Base-by-base conservation (phyloP, 805 yeast species). In the Starmerella bombicola region DNA sequence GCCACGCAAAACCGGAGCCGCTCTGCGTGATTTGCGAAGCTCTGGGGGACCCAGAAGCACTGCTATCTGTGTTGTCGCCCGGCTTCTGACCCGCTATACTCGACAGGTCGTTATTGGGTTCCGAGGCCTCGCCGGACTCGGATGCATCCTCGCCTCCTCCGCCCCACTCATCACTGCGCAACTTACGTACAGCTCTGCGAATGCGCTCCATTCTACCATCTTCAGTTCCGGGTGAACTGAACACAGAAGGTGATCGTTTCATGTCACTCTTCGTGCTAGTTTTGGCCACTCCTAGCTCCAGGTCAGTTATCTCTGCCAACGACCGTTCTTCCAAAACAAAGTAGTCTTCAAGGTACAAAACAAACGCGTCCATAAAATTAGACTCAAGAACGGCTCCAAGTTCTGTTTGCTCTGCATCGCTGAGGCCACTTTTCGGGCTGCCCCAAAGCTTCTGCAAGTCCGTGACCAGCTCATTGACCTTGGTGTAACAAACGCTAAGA, bases 311-410 rank as follows among this genome's bases (percentile, higher is more conserved):
- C 31, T 71, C 58, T 4, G 20, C 4, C 23, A 47, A 33, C 2
- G 43, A 37, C 37, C 15, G 21, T 23, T 68, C 72, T 37, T 76
- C 79, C 28, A 86, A 62, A 48, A 73, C 74, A 47, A 86, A 77
- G 59, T 84, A 86, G 35, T 70, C 66, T 43, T 73, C 72, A 21
- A 80, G 61, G 54, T 75, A 80, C 35, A 78, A 77, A 16, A 73
- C 67, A 57, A 88, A 88, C 15, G 83, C 60, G 49, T 80, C 93
- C n/a, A 71, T 69, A 54, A 68, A 74, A 43, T 75, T 70, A 51
- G 78, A 84, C 49, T 86, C 94, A 28, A 88, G 62, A 3, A 78
- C 49, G 5, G 60, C 47, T 7, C 62, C 59, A 28, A 72, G 54
- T 24, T 62, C 67, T 33, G 63, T 68, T 28, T 64, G 62, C 33